phyloP scores from a whole-genome alignment of 208 protist genomes.

The Hexamita inflata region DNA sequence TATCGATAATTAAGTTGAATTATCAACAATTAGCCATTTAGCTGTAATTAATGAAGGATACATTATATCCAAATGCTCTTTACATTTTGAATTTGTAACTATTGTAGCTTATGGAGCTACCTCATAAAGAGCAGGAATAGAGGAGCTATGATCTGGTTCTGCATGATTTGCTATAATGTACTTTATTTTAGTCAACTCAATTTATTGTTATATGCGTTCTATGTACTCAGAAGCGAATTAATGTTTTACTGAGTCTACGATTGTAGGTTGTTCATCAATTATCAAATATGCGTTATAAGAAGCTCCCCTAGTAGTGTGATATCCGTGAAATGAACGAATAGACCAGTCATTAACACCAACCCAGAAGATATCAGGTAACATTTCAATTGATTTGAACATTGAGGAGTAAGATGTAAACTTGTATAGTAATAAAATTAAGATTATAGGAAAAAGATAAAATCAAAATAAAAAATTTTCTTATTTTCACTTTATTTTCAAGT shows the following conservation, averaged over 20 bases:
- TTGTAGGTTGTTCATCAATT: conserved; percentile 5
- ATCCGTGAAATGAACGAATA: conserved; percentile 14
- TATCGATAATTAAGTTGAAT: neutral
- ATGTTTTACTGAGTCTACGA: conserved; percentile 7
- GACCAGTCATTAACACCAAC: conserved; percentile 15
- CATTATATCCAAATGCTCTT: conserved; percentile 8
- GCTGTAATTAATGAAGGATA: neutral
- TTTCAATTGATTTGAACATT: too few species aligned
- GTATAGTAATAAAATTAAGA: too few species aligned
- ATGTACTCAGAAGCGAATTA: conserved; percentile 1
- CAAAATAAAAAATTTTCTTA: too few species aligned
- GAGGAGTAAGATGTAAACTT: too few species aligned
- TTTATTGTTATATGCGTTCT: neutral
- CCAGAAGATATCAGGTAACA: conserved; percentile 10
- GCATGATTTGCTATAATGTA: conserved; percentile 17
- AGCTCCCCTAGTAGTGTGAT: neutral
- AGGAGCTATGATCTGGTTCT: neutral
- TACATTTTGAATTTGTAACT: neutral
- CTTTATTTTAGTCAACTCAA: neutral
- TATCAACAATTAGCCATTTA: conserved; percentile 13
- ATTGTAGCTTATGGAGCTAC: neutral
- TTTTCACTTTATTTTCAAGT: too few species aligned
- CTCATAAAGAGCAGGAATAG: neutral
- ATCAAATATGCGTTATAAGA: conserved; percentile 23
- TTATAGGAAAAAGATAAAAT: too few species aligned